Evolutionary conservation across 208 protist species (phyloP), one percentile per base, ranked within the genome.

Genomic region (Lotmaria passim): DNA sequence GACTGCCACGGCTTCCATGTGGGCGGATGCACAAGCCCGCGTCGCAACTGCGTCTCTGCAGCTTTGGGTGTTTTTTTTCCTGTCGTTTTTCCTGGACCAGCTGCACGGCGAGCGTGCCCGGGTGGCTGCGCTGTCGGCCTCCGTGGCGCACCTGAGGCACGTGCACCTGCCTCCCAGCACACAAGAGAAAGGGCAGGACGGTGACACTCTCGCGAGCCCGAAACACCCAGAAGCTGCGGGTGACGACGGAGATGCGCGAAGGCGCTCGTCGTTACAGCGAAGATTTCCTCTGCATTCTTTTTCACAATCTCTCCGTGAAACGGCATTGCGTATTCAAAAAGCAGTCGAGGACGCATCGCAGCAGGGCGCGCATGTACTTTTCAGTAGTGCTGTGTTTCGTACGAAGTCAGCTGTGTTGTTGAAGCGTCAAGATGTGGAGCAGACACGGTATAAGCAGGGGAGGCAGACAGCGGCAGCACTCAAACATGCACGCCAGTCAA

Each of bases 21-120:
- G 5, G 31, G n/a, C 21, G 10, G 15, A 23, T 41, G 31, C 52
- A 10, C 33, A 41, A 17, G 30, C 51, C 4, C 8, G 3, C 24
- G 50, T 31, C 0, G 41, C 44, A 33, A 7, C 7, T 0, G 52
- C 23, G 6, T 75, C 69, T 21, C 23, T 68, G 19, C 41, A 30
- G 47, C 36, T 44, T 11, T 75, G 69, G 69, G 11, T 53, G 24
- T 41, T 48, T 15, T 75, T 43, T 31, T 75, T 63, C 30, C 31
- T 60, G 3, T 26, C 7, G 17, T 75, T 75, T 28, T 75, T 75
- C 46, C 23, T 57, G 7, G 33, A 68, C 24, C 56, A 59, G 60
- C 41, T 75, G 33, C 50, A 67, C 28, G 0, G 19, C 21, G 47
- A 58, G 12, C 67, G 39, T 23, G 28, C n/a, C 2, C 31, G 57